Evolutionary conservation across 208 protist genomes (phyloP).

Genomic region (Strigomonas culicis): DNA sequence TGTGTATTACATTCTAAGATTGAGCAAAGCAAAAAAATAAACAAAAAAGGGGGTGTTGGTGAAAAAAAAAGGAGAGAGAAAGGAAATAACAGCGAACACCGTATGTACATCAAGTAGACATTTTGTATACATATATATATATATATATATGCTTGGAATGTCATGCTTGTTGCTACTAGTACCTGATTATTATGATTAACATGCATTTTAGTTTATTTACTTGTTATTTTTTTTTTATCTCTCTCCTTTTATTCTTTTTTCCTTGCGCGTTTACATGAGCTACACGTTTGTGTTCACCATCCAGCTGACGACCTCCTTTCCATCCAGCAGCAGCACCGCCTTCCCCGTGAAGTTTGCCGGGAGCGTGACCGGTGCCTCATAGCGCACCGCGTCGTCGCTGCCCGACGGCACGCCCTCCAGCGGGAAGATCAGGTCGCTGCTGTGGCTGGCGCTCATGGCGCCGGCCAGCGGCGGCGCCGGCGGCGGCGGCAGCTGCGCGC

Average conservation of each 20-base stretch:
- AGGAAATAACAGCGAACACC: background rate
- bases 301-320: conserved; percentile 42
- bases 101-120: background rate
- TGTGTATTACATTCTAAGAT: background rate
- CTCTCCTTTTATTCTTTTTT: too few species aligned
- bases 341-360: conserved; percentile 22
- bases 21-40: background rate
- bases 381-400: conserved; percentile 15
- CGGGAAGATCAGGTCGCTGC: background rate
- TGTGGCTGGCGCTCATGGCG: background rate
- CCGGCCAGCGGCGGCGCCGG: background rate
- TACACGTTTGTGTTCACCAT: conserved; percentile 14
- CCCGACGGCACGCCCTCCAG: background rate
- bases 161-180: background rate
- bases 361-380: conserved; percentile 26
- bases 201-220: too few species aligned
- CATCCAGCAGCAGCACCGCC: conserved; percentile 48
- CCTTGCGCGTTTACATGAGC: background rate
- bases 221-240: too few species aligned
- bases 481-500: too few species aligned
- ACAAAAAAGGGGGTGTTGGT: background rate
- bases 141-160: too few species aligned
- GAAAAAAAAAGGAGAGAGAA: background rate
- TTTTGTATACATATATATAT: background rate
- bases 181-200: background rate